Evolutionary conservation across 2,329 filamentous ascomycete species (phyloP).

Genomic region (Ceratocystis diversiconidia): DNA sequence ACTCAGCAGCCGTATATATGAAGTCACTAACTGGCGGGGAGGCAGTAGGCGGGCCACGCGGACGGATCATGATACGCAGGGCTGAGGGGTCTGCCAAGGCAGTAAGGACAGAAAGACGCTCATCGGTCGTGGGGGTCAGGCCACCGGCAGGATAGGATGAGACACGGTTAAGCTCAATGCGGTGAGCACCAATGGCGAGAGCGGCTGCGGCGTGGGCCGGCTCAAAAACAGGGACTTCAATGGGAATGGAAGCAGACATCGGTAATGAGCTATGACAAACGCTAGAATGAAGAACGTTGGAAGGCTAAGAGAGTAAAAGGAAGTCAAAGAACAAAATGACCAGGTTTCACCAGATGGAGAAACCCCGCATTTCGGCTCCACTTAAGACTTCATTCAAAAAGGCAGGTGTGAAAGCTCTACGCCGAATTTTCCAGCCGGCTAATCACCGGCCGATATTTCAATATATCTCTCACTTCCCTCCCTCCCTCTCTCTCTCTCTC

Average conservation of each 20-base stretch:
- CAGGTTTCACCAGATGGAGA: background rate
- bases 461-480: too few relatives aligned
- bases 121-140: constrained; percentile 33
- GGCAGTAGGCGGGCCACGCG: constrained; percentile 27
- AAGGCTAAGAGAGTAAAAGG: background rate
- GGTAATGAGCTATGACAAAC: background rate
- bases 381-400: constrained; percentile 8
- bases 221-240: constrained; percentile 44
- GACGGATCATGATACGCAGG: constrained; percentile 42
- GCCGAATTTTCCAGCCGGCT: background rate
- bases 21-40: constrained; percentile 11
- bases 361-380: constrained; percentile 6
- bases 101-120: constrained; percentile 24
- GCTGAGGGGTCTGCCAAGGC: background rate
- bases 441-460: background rate
- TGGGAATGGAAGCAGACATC: constrained; percentile 21
- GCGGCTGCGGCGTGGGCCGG: constrained; percentile 26
- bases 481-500: too few relatives aligned
- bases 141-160: constrained; percentile 39
- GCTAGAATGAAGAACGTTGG: background rate
- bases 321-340: background rate
- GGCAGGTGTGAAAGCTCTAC: background rate
- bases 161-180: constrained; percentile 40
- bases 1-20: constrained; percentile 23
- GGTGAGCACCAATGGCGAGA: constrained; percentile 33